phyloP scores from a whole-genome alignment of 495 filamentous ascomycete species.

The Penicillium paxilli region DNA sequence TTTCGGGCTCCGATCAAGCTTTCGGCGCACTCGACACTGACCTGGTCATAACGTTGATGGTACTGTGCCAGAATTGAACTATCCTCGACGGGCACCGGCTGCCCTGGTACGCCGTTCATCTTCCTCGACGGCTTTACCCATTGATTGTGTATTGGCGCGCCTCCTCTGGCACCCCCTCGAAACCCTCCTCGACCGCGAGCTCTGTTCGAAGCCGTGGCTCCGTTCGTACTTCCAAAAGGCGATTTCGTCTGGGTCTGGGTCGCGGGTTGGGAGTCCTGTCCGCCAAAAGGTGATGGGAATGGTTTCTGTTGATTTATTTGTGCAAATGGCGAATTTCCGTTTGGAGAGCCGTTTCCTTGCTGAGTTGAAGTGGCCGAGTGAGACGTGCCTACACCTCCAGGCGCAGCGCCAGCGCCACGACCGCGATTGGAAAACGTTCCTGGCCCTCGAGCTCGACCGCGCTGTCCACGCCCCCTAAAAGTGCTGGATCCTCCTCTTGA shows the following conservation, averaged over 20 bases:
- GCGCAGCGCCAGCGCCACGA: conserved; percentile 20
- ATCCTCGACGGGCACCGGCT: conserved; percentile 24
- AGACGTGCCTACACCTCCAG: conserved; percentile 8
- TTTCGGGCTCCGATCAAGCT: not conserved
- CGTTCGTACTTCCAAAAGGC: conserved; percentile 22
- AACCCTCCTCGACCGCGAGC: not conserved
- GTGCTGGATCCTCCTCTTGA: conserved; percentile 17
- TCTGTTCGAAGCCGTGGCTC: conserved; percentile 7
- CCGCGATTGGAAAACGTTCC: conserved; percentile 3
- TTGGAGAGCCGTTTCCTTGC: not conserved
- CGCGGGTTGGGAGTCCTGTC: conserved; percentile 5
- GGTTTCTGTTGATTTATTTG: conserved; percentile 27
- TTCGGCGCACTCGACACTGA: conserved; percentile 17
- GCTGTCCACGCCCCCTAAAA: conserved; percentile 16
- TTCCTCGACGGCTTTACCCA: conserved; percentile 2
- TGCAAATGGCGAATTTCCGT: conserved; percentile 32
- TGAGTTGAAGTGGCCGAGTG: not conserved
- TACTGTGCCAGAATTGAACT: conserved; percentile 26
- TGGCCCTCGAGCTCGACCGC: conserved; percentile 33
- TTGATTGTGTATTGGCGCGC: conserved; percentile 11
- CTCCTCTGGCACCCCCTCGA: conserved; percentile 5
- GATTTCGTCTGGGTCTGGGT: conserved; percentile 7
- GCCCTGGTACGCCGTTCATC: conserved; percentile 4
- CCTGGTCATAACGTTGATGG: conserved; percentile 46
- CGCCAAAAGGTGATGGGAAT: conserved; percentile 17